A percentile compares a stretch with the other conserved stretches of the same genome.
Evolutionary conservation across 2,329 filamentous ascomycete genomes (phyloP).

Genomic region (Cytospora piceicola): DNA sequence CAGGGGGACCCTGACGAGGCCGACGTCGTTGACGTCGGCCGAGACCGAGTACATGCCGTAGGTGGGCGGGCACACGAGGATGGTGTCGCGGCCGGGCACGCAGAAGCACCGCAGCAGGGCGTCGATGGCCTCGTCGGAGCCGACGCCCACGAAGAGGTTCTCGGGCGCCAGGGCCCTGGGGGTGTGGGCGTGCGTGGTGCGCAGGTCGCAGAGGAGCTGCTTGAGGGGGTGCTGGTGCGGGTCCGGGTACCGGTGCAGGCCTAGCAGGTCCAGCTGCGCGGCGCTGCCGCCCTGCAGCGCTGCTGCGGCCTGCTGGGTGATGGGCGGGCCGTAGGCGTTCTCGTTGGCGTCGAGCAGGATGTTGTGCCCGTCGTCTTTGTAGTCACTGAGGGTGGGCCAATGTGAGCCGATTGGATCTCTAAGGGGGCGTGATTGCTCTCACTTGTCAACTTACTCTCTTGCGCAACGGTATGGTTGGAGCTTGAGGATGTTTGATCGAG

Average conservation of each 20-base stretch:
- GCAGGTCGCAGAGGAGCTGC: slow-evolving; percentile 80
- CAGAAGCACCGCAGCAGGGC: slow-evolving; percentile 93
- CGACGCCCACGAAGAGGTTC: slow-evolving; percentile 92
- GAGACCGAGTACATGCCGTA: slow-evolving; percentile 99
- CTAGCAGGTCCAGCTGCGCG: slow-evolving; percentile 70
- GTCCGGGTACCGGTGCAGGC: slow-evolving; percentile 93
- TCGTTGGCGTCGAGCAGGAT: slow-evolving; percentile 97
- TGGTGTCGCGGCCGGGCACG: slow-evolving; percentile 81
- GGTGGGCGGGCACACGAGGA: slow-evolving; percentile 92
- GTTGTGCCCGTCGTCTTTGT: slow-evolving; percentile 97
- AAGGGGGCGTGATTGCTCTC: background rate
- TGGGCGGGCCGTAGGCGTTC: slow-evolving; percentile 88
- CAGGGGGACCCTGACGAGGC: slow-evolving; percentile 83
- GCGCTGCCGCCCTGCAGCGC: slow-evolving; percentile 43
- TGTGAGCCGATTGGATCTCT: slow-evolving; percentile 4
- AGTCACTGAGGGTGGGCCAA: slow-evolving; percentile 67
- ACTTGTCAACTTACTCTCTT: slow-evolving; percentile 67
- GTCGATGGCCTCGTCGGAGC: slow-evolving; percentile 96
- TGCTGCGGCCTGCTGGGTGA: slow-evolving; percentile 57
- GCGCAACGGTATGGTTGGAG: slow-evolving; percentile 81
- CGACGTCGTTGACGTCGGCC: slow-evolving; percentile 90
- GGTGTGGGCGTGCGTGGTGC: slow-evolving; percentile 85
- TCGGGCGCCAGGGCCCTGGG: slow-evolving; percentile 72
- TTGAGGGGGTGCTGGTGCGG: slow-evolving; percentile 91
- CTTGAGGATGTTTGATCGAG: slow-evolving; percentile 75